phyloP scores from a whole-genome alignment of 495 filamentous ascomycete genomes.

The Penicillium salamii region DNA sequence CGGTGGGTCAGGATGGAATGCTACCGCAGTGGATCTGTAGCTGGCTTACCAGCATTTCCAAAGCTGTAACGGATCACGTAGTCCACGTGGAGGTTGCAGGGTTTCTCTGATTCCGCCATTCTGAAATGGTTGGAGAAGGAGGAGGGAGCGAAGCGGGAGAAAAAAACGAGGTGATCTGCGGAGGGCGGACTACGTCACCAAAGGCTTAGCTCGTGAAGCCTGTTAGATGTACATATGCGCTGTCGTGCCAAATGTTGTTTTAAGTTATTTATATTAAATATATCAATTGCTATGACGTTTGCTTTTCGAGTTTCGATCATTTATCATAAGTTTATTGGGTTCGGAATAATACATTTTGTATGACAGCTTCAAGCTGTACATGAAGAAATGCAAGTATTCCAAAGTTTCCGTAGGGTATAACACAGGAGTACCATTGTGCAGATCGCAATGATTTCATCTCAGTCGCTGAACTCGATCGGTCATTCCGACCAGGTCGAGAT shows the following conservation, averaged over 20 bases:
- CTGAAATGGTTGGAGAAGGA: constrained; percentile 3
- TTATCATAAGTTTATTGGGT: no score
- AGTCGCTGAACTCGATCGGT: not conserved
- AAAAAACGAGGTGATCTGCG: constrained; percentile 7
- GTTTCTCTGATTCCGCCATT: constrained; percentile 32
- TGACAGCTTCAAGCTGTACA: no score
- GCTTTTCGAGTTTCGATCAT: no score
- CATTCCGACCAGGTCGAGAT: not conserved
- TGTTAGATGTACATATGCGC: not conserved
- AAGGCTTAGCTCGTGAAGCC: constrained; percentile 1
- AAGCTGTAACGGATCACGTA: constrained; percentile 88
- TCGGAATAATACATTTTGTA: no score
- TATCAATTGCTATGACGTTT: no score
- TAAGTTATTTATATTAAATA: no score
- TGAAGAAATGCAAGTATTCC: no score
- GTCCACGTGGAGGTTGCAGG: constrained; percentile 72
- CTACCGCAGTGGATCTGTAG: not conserved
- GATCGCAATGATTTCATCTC: no score
- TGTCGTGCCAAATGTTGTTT: no score
- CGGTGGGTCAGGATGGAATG: constrained; percentile 27
- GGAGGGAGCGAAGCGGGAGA: not conserved
- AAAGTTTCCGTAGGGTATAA: no score
- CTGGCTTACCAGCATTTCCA: constrained; percentile 53
- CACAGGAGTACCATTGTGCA: no score
- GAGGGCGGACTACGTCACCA: constrained; percentile 8